Percentiles rank a stretch among this genome's conserved stretches.
Evolutionary conservation across 2,329 filamentous ascomycete genomes (phyloP).

Genomic region (Coccinonectria pachysandricola): DNA sequence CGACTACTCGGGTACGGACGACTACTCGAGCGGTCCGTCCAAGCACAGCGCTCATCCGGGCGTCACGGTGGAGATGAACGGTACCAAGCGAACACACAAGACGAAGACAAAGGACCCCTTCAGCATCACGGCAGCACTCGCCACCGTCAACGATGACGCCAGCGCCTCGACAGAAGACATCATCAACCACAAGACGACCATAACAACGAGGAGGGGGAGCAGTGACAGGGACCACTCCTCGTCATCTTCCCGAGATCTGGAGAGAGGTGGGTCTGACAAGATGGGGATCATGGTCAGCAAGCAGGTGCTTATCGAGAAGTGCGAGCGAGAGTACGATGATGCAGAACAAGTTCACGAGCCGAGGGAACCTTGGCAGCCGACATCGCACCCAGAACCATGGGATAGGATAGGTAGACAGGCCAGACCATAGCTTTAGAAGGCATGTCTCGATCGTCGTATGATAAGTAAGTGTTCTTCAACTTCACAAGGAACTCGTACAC

Average conservation of each 20-base stretch:
- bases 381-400: no score
- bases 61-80: conserved; percentile 4
- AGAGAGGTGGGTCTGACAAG: not conserved
- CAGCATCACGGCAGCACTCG: conserved; percentile 6
- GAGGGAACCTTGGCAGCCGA: no score
- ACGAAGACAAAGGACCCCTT: conserved; percentile 7
- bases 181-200: conserved; percentile 1
- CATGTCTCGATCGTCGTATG: no score
- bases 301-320: not conserved
- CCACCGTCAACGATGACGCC: conserved; percentile 4
- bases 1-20: not conserved
- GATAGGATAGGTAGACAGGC: no score
- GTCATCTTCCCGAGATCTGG: not conserved
- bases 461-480: no score
- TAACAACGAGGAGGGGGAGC: not conserved
- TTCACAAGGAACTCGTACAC: no score
- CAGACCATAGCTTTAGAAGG: no score
- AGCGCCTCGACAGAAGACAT: conserved; percentile 5
- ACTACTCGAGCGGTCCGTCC: conserved; percentile 5
- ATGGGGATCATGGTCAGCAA: not conserved
- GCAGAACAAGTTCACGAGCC: no score
- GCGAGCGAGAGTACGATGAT: no score
- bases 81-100: conserved; percentile 2
- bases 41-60: conserved; percentile 4
- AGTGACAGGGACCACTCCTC: not conserved